Conservation (phyloP, 1,284 basidiomycete genomes). For the Takashimella tepidaria region DNA sequence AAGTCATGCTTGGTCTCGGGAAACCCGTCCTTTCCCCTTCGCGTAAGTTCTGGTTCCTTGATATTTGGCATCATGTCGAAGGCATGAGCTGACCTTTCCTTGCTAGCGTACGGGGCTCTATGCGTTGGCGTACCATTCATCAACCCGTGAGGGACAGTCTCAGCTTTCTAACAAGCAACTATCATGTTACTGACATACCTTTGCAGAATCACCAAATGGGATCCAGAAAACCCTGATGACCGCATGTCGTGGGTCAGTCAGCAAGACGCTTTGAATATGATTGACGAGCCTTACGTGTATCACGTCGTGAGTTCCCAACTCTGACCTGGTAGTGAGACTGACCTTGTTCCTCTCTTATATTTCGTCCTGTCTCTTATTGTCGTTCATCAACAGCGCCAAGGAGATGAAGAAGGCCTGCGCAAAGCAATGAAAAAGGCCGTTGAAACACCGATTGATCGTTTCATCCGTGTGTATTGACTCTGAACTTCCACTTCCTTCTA, state of each 20-base stretch:
- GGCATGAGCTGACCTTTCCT: not conserved
- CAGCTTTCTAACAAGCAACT: not conserved
- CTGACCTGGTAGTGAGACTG: too few relatives aligned
- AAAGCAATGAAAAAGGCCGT: constrained; percentile 23
- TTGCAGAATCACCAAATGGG: constrained; percentile 25
- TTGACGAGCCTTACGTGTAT: constrained; percentile 48
- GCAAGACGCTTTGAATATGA: constrained; percentile 37
- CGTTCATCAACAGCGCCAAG: too few relatives aligned
- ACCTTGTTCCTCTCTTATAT: too few relatives aligned
- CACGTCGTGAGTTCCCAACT: too few relatives aligned
- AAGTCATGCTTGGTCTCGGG: constrained; percentile 13
- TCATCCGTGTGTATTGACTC: constrained; percentile 37
- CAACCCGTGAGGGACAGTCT: constrained; percentile 31
- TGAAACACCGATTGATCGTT: constrained; percentile 28
- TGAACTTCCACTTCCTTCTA: too few relatives aligned
- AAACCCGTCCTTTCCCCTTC: constrained; percentile 10
- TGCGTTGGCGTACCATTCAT: constrained; percentile 51
- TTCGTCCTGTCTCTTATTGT: too few relatives aligned
- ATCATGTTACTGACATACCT: not conserved
- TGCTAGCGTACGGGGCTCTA: constrained; percentile 47
- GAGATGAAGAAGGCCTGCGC: constrained; percentile 22
- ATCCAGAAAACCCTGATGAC: constrained; percentile 36
- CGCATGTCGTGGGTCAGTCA: constrained; percentile 42
- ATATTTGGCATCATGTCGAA: not conserved
- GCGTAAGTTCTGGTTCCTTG: constrained; percentile 8